These are phyloP conservation scores for Bipolaris sorokiniana DNA, from an alignment of 2,329 filamentous ascomycete genomes.

Conservation along the genomic window DNA sequence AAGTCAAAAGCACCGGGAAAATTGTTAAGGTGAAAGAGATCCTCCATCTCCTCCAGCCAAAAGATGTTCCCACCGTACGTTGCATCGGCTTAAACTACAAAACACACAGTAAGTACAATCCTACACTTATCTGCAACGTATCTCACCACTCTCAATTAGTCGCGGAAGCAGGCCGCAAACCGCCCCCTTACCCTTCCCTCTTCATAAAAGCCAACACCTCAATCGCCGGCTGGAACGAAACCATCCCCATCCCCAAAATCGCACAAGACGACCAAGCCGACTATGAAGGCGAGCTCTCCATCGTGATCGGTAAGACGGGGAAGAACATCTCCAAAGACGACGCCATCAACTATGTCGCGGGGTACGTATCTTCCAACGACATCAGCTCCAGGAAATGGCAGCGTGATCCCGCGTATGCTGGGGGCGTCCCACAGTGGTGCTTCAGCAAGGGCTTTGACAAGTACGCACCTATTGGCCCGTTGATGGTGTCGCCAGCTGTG, in stretches of 20 bases:
- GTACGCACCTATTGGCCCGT: conserved; percentile 58
- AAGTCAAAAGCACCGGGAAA: background rate
- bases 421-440: conserved; percentile 58
- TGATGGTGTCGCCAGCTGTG: conserved; percentile 49
- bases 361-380: conserved; percentile 60
- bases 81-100: background rate
- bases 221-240: conserved; percentile 10
- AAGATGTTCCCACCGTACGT: background rate
- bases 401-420: conserved; percentile 31
- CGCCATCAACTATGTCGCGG: conserved; percentile 56
- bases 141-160: conserved; percentile 4
- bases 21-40: background rate
- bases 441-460: conserved; percentile 61
- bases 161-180: conserved; percentile 12
- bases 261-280: conserved; percentile 51
- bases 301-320: conserved; percentile 58
- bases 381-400: conserved; percentile 58
- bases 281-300: conserved; percentile 29
- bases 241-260: conserved; percentile 55
- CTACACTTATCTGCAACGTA: background rate
- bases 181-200: conserved; percentile 14
- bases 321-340: conserved; percentile 53
- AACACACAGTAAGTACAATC: background rate
- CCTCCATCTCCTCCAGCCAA: background rate
- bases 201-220: conserved; percentile 13